Evolutionary conservation across 1,284 basidiomycete species (phyloP), one percentile per base, ranked within the genome.

Genomic region (Irpex sp.): DNA sequence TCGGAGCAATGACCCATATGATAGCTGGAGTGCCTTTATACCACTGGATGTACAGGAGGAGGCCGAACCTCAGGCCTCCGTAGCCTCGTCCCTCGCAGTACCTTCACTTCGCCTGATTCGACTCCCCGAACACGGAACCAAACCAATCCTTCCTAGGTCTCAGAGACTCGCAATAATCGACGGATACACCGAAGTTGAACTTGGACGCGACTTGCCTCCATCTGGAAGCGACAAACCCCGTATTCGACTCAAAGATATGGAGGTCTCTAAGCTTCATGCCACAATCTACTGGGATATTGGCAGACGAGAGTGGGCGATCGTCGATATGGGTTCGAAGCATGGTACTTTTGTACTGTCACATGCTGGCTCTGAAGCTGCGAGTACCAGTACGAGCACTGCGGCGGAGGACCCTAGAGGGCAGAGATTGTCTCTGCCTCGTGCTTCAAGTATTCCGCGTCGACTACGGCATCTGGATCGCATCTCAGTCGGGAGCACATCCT

Each of bases 321-420:
- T 93, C 9, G 90, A 93, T 69, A 89, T 91, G 88, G 90, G 90
- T 21, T 91, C 89, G 49, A 88, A 86, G 72, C 91, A 93, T 68
- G 91, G 90, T 7, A 92, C 90, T 1, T 91, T 87, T 71, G 17
- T 37, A 50, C 46, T 17, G 8, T 43, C 39, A 43, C 21, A 31
- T 46, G 11, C 50, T 39, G 47, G 1, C 11, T 33, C 17, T 57
- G 31, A 59, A 37, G 26, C 53, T 49, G 33, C 21, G 50, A 49
- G 31, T 33, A 37, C 57, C 31, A 35, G 33, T 57, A 39, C 17
- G n/a, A n/a, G n/a, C n/a, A n/a, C n/a, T n/a, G n/a, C n/a, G n/a
- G n/a, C n/a, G n/a, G n/a, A 33, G 53, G 68, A 70, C 37, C 33
- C 62, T 51, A 70, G 68, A 61, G 81, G 81, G 15, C 65, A 71